A percentile compares a stretch with the other conserved stretches of the same genome.
These are phyloP conservation scores for Ustilago shanxiensis DNA, from an alignment of 1,284 basidiomycete species.

Conservation along the genomic window DNA sequence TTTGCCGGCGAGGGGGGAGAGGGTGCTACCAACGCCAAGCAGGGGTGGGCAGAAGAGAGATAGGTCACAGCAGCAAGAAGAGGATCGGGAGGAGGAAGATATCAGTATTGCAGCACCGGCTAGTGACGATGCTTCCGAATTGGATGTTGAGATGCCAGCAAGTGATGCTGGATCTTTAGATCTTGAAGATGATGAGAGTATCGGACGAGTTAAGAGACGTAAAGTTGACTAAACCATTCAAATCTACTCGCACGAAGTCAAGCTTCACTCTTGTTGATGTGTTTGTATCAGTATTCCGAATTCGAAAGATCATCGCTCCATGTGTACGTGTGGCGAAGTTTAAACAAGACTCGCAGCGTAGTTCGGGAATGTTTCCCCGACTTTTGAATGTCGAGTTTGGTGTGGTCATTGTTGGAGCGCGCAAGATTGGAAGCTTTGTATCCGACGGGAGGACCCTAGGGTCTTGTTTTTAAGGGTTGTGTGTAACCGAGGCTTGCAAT, in stretches of 20 bases:
- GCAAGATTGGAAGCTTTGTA: too few relatives aligned
- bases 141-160: constrained; percentile 21
- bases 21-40: constrained; percentile 20
- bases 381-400: too few relatives aligned
- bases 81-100: constrained; percentile 16
- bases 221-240: constrained; percentile 10
- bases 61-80: constrained; percentile 13
- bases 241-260: too few relatives aligned
- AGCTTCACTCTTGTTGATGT: background rate
- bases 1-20: constrained; percentile 24
- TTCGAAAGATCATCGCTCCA: background rate
- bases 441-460: too few relatives aligned
- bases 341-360: too few relatives aligned
- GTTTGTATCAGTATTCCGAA: background rate
- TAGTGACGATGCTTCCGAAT: constrained; percentile 20
- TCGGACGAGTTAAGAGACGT: constrained; percentile 21
- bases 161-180: constrained; percentile 16
- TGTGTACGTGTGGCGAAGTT: too few relatives aligned
- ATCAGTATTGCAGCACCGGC: constrained; percentile 22
- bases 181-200: constrained; percentile 14
- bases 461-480: too few relatives aligned
- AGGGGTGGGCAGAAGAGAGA: constrained; percentile 29
- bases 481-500: too few relatives aligned
- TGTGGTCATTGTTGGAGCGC: too few relatives aligned
- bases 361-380: too few relatives aligned